phyloP scores from a whole-genome alignment of 2,329 filamentous ascomycete species.

The Bertia moriformis region DNA sequence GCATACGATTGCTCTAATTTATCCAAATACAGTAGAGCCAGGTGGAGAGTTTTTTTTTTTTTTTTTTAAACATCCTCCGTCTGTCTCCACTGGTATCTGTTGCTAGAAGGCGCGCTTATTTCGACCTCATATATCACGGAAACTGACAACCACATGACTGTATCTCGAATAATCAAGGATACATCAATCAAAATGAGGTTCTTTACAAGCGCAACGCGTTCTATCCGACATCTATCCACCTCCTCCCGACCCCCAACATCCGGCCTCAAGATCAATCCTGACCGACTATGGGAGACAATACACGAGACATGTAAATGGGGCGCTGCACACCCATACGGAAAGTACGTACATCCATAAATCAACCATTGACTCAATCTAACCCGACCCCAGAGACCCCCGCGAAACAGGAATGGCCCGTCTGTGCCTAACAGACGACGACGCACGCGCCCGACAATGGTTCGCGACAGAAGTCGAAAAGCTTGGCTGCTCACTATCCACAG shows the following conservation, averaged over 20 bases:
- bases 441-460: constrained; percentile 1
- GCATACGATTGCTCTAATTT: too few species aligned
- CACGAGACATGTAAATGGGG: constrained; percentile 18
- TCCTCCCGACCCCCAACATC: neutral
- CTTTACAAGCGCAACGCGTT: too few species aligned
- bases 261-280: constrained; percentile 12
- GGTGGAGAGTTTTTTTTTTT: too few species aligned
- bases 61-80: too few species aligned
- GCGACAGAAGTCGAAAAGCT: neutral
- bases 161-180: neutral
- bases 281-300: constrained; percentile 13
- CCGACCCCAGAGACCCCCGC: neutral
- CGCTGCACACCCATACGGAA: constrained; percentile 11
- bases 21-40: too few species aligned
- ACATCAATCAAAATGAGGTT: neutral
- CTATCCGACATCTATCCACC: neutral
- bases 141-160: neutral
- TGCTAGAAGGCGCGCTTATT: neutral
- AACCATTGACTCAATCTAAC: neutral
- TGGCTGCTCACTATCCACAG: constrained; percentile 1
- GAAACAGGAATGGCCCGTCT: constrained; percentile 2
- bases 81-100: neutral
- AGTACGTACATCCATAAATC: constrained; percentile 8
- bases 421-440: neutral
- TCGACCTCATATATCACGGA: neutral